Conservation (phyloP, 2,329 filamentous ascomycete species). For the Paecilomyces dactylethromorphus region DNA sequence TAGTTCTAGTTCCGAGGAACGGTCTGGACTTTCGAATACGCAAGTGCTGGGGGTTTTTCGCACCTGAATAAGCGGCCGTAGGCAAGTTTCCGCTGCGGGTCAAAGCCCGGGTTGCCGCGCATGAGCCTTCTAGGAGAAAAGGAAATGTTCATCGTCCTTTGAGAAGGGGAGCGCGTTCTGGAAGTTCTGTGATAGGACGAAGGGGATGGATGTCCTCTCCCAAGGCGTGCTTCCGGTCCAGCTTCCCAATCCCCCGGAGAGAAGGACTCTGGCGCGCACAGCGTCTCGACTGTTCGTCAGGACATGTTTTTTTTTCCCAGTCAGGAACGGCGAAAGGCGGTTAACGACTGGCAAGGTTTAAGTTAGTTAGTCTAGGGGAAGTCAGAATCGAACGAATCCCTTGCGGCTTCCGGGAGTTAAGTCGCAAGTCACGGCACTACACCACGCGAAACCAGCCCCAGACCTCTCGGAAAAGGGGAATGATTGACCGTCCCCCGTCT, state of each 20-base stretch:
- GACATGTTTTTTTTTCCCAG: too few relatives aligned
- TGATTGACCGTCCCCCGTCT: not conserved
- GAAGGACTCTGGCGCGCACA: not conserved
- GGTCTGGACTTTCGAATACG: not conserved
- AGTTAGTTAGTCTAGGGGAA: not conserved
- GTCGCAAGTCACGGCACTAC: not conserved
- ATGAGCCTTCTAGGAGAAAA: not conserved
- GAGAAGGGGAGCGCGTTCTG: not conserved
- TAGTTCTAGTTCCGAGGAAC: not conserved
- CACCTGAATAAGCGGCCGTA: not conserved
- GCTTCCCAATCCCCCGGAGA: too few relatives aligned
- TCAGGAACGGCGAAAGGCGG: not conserved
- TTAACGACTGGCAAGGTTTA: not conserved
- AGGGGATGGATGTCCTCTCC: too few relatives aligned
- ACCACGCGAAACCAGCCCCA: conserved; percentile 1
- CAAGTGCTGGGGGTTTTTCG: not conserved
- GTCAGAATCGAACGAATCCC: not conserved
- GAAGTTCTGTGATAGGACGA: too few relatives aligned
- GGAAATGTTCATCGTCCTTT: not conserved
- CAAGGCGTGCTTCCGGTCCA: too few relatives aligned
- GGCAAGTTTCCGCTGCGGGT: not conserved
- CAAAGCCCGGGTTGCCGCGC: not conserved
- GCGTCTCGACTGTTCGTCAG: not conserved
- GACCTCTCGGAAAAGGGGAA: conserved; percentile 1
- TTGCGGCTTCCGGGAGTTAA: not conserved